Base-by-base conservation (phyloP, 495 filamentous ascomycete species). In the Coniosporium apollinis region DNA sequence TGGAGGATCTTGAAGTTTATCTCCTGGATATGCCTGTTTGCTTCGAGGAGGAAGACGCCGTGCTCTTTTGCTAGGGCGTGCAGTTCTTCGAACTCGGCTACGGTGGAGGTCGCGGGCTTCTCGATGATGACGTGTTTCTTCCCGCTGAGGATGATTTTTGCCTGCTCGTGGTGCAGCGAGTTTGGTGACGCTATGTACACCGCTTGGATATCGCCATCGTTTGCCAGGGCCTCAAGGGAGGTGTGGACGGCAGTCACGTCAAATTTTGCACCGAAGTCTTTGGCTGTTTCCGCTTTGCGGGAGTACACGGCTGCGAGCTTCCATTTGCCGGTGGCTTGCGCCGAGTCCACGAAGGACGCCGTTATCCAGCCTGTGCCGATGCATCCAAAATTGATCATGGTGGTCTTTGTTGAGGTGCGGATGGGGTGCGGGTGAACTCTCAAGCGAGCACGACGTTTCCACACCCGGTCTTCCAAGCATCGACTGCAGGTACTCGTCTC, bases 121-220 rank as follows among this genome's bases (percentile, higher is more conserved):
- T 68, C 65, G 0, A 68, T 38, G 1, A 67, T 55, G 25, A 68
- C 62, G 36, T 68, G 62, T 24, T 66, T 67, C 5, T 55, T 51
- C n/a, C 56, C 60, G 1, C 44, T 15, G 14, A 68, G 29, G 6
- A 56, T 41, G 15, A 50, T 45, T 13, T 60, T 45, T 3, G 60
- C 51, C 58, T 62, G 65, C 46, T 62, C 59, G 34, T 52, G 65
- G 38, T 68, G 64, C 5, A 58, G 46, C 16, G 42, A 43, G 44
- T 67, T 67, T 5, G 67, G 66, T 1, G 65, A 60, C 3, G 65
- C 56, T 30, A 71, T 62, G 50, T 66, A 70, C 5, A 71, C 49
- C 4, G 52, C 51, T 37, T 59, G 48, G 22, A 71, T 58, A 11
- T 43, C 37, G 1, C 49, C 45, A 38, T 67, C 62, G 28, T 16